These are phyloP conservation scores for Miamiensis avidus DNA, from an alignment of 169 alveolate genomes.

Conservation along the genomic window DNA sequence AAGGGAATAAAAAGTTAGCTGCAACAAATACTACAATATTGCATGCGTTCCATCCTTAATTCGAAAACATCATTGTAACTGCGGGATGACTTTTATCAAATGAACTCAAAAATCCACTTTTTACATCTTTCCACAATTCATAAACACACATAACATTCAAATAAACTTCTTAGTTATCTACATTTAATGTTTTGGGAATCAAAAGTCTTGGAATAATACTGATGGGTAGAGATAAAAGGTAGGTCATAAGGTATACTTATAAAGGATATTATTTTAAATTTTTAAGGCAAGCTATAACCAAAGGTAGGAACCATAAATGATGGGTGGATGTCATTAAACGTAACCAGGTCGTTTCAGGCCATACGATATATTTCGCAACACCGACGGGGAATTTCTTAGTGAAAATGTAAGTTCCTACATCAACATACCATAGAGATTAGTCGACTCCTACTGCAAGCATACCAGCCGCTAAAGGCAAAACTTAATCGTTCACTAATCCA, in stretches of 20 bases:
- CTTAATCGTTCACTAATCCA: constrained; percentile 33
- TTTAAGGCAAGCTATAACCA: constrained; percentile 19
- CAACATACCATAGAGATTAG: constrained; percentile 50
- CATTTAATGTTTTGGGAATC: constrained; percentile 22
- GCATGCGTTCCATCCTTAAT: not conserved
- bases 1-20: not conserved
- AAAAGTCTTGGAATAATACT: constrained; percentile 20
- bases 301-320: constrained; percentile 49
- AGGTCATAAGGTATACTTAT: constrained; percentile 20
- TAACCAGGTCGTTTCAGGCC: constrained; percentile 52
- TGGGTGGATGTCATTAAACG: constrained; percentile 47
- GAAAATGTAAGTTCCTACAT: constrained; percentile 19
- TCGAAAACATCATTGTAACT: not conserved
- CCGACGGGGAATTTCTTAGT: constrained; percentile 41
- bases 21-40: not conserved
- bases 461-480: constrained; percentile 34
- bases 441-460: constrained; percentile 42
- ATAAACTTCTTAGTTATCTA: constrained; percentile 27
- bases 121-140: constrained; percentile 50
- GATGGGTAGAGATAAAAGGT: constrained; percentile 9
- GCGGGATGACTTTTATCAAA: not conserved
- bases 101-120: not conserved
- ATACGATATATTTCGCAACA: constrained; percentile 53
- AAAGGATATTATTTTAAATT: constrained; percentile 23
- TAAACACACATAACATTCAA: constrained; percentile 30